A percentile compares a stretch with the other conserved stretches of the same genome.
phyloP scores from a whole-genome alignment of 805 yeast genomes.

The Cyberlindnera petersonii region DNA sequence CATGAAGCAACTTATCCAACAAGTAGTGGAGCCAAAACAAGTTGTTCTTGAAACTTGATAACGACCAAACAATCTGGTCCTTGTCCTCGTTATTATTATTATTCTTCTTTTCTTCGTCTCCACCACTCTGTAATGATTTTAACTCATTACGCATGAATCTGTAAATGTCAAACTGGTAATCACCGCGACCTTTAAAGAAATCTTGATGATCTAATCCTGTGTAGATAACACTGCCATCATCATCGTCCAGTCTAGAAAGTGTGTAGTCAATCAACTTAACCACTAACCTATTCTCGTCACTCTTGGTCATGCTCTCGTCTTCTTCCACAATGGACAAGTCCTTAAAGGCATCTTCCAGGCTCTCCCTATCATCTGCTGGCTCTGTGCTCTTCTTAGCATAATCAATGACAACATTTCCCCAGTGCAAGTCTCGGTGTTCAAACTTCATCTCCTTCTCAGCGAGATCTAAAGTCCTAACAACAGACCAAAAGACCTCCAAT shows the following conservation, averaged over 20 bases:
- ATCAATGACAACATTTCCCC: conserved; percentile 57
- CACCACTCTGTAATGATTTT: conserved; percentile 9
- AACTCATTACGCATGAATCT: conserved; percentile 45
- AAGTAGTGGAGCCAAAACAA: conserved; percentile 63
- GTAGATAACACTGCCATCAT: conserved; percentile 32
- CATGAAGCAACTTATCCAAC: conserved; percentile 44
- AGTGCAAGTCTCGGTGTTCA: conserved; percentile 69
- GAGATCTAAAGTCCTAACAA: conserved; percentile 43
- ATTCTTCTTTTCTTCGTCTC: conserved; percentile 23
- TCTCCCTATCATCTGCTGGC: conserved; percentile 1
- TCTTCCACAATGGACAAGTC: conserved; percentile 22
- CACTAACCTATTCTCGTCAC: conserved; percentile 13
- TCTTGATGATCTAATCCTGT: conserved; percentile 63
- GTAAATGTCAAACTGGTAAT: conserved; percentile 59
- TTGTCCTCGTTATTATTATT: no score
- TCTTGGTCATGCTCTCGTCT: conserved; percentile 6
- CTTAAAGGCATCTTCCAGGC: conserved; percentile 21
- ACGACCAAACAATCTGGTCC: conserved; percentile 50
- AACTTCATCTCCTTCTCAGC: conserved; percentile 52
- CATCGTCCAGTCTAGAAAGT: conserved; percentile 45
- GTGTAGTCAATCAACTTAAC: conserved; percentile 58
- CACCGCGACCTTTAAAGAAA: conserved; percentile 58
- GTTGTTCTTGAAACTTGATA: conserved; percentile 46
- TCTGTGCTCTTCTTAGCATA: conserved; percentile 16
- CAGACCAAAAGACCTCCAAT: conserved; percentile 48